Evolutionary conservation across 129 eudicot genomes (phyloP), one percentile per base, ranked within the genome.

Genomic region (Pittosporum tobira): DNA sequence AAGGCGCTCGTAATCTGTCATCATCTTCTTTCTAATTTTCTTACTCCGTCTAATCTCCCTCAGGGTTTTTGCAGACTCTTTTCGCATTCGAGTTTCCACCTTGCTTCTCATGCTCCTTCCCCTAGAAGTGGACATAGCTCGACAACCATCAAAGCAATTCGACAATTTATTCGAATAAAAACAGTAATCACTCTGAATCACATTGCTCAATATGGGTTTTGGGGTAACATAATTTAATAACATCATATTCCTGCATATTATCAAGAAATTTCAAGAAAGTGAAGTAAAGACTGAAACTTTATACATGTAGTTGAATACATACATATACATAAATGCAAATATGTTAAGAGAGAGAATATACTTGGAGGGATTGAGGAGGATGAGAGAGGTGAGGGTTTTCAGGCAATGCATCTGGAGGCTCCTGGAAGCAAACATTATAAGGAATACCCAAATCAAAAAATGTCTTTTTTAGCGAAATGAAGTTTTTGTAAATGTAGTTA

Each of bases 1-100:
- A 45, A 87, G 94, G 18, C 96, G 84, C 57, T 93, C 99, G 48
- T 93, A 96, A 52, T 83, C 94, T 3, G 99, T 87, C 99, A 93
- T 93, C 69, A 90, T 59, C 63, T 93, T 93, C 74, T 81, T 79
- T 73, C 73, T 80, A 66, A 93, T 57, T 72, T 82, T 87, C 63
- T 87, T 76, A 3, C 96, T 89, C 48, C 87, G 73, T 29, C 96
- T 64, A 56, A 93, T 75, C 69, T 93, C 94, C 57, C 87, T 85
- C 24, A 79, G 71, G 56, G 94, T 85, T 76, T 84, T 93, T 10
- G 96, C 91, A 6, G 94, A 79, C 75, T 93, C 99, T 58, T 75
- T 84, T 67, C 74, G 84, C 94, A 91, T 91, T 68, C 99, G 64
- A 58, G 58, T 54, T 81, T 83, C 99, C 72, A 91, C 99, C 75